A percentile compares a stretch with the other conserved stretches of the same genome.
phyloP scores from a whole-genome alignment of 2,329 filamentous ascomycete species.

The Madurella mycetomatis region DNA sequence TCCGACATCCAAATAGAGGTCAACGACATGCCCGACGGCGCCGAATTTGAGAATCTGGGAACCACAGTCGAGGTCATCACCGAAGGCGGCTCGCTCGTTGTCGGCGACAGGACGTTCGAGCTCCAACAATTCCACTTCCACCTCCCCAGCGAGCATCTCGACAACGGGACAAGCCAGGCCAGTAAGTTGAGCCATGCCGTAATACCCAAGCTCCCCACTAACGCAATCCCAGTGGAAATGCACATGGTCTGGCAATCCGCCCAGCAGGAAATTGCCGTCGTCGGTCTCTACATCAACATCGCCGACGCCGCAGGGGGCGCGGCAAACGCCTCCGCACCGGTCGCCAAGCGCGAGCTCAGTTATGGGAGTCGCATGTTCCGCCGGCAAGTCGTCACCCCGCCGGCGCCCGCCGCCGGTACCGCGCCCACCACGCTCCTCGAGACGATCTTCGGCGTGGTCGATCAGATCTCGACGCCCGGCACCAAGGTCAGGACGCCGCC shows the following conservation, averaged over 20 bases:
- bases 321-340: constrained; percentile 11
- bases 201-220: neutral
- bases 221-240: constrained; percentile 40
- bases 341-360: constrained; percentile 12
- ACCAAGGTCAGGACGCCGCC: constrained; percentile 37
- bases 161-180: constrained; percentile 41
- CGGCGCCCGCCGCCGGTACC: constrained; percentile 23
- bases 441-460: constrained; percentile 41
- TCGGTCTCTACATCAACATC: constrained; percentile 42
- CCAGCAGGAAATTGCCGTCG: constrained; percentile 38
- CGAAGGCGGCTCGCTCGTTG: constrained; percentile 32
- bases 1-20: constrained; percentile 36
- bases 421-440: constrained; percentile 41
- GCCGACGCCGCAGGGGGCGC: constrained; percentile 27
- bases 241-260: constrained; percentile 56
- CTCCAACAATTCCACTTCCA: constrained; percentile 49
- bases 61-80: constrained; percentile 54
- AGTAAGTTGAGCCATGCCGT: constrained; percentile 29
- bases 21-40: constrained; percentile 38
- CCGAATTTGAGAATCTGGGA: constrained; percentile 54
- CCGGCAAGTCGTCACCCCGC: constrained; percentile 10
- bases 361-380: constrained; percentile 9
- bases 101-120: constrained; percentile 35
- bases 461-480: constrained; percentile 40
- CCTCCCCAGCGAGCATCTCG: constrained; percentile 45